phyloP scores from a whole-genome alignment of 2,329 filamentous ascomycete genomes.

The Talaromyces sp. region DNA sequence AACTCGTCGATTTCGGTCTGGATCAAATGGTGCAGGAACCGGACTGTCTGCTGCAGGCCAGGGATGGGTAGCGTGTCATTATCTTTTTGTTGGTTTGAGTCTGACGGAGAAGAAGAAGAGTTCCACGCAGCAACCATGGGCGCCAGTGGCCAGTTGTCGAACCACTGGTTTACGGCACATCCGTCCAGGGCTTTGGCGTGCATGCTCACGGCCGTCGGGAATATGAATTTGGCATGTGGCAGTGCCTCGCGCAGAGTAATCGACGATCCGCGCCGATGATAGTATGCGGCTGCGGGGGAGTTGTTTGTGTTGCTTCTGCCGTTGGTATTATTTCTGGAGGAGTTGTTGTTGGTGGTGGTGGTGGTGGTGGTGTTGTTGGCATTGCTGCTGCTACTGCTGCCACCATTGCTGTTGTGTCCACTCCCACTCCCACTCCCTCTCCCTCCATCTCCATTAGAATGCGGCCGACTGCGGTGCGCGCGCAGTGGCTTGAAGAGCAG shows the following conservation, averaged over 20 bases:
- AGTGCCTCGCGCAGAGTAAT: constrained; percentile 29
- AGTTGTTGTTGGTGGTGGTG: background rate
- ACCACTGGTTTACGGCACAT: constrained; percentile 41
- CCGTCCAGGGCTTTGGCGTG: constrained; percentile 37
- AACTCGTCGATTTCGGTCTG: constrained; percentile 31
- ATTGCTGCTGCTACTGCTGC: background rate
- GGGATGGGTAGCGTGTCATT: constrained; percentile 7
- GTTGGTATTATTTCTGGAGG: background rate
- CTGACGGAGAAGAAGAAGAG: background rate
- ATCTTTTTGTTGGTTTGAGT: background rate
- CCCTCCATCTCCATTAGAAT: background rate
- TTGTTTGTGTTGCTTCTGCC: background rate
- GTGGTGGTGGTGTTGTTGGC: background rate
- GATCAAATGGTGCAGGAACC: constrained; percentile 33
- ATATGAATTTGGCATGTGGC: constrained; percentile 44
- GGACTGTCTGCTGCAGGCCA: constrained; percentile 29
- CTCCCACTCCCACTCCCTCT: background rate
- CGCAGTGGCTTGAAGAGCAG: constrained; percentile 29
- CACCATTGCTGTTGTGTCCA: too few species aligned
- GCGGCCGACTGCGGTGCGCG: background rate
- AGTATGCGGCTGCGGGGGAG: background rate
- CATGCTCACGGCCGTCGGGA: constrained; percentile 43
- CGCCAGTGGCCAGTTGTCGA: constrained; percentile 33
- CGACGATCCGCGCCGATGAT: background rate
- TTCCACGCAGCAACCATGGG: background rate